phyloP scores from a whole-genome alignment of 1,284 basidiomycete species.

The Austroboletus niveus region DNA sequence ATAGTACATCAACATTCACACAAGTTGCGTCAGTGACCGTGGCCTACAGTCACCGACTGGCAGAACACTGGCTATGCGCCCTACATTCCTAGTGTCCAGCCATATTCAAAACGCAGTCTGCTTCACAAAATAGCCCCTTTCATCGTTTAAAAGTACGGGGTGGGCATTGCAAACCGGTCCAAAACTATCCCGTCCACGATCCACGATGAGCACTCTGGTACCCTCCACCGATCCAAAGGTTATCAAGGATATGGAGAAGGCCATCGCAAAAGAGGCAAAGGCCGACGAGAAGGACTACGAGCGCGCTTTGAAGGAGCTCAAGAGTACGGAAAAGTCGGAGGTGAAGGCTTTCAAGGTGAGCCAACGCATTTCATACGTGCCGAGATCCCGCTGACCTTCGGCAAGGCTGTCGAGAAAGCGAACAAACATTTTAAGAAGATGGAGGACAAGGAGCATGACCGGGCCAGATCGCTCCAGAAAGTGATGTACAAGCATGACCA shows the following conservation, averaged over 20 bases:
- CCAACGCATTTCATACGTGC: neutral
- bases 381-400: neutral
- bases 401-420: conserved; percentile 44
- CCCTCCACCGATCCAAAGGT: conserved; percentile 18
- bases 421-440: conserved; percentile 46
- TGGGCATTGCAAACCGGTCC: neutral
- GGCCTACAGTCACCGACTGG: no score
- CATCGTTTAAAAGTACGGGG: neutral
- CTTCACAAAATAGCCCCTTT: conserved; percentile 13
- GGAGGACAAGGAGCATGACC: conserved; percentile 45
- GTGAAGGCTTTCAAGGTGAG: conserved; percentile 49
- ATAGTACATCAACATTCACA: no score
- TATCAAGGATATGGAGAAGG: conserved; percentile 47
- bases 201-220: conserved; percentile 15
- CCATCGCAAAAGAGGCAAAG: conserved; percentile 42
- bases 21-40: no score
- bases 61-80: no score
- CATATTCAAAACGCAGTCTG: neutral
- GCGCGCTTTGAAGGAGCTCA: conserved; percentile 46
- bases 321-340: conserved; percentile 44
- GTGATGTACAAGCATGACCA: conserved; percentile 50
- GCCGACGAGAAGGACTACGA: conserved; percentile 46
- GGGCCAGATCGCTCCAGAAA: conserved; percentile 45
- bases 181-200: neutral
- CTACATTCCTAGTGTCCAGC: neutral